phyloP scores from a whole-genome alignment of 164 flowering plant genomes.

The Pachysandra terminalis region DNA sequence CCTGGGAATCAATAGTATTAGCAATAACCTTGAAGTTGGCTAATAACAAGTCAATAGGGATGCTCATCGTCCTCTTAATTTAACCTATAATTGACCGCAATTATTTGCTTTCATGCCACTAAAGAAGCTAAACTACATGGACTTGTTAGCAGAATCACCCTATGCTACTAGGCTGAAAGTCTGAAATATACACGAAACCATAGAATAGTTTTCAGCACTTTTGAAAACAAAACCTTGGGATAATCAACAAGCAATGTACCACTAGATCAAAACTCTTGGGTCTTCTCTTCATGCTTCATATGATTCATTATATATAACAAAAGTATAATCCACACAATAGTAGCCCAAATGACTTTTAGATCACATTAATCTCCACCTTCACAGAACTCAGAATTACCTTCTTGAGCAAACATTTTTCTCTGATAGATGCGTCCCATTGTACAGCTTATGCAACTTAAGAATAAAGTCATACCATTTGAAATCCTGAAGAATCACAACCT shows the following conservation, averaged over 20 bases:
- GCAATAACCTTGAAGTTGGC: neutral
- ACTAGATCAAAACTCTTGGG: neutral
- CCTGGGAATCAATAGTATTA: neutral
- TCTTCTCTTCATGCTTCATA: neutral
- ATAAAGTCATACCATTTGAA: conserved; percentile 96
- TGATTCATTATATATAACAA: neutral
- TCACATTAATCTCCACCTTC: neutral
- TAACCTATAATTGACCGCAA: neutral
- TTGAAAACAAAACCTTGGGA: too few species aligned
- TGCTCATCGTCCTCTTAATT: neutral
- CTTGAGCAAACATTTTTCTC: conserved; percentile 63
- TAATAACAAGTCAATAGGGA: neutral
- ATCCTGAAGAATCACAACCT: conserved; percentile 91
- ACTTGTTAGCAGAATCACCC: neutral
- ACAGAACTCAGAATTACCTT: conserved; percentile 43
- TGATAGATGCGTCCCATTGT: conserved; percentile 82
- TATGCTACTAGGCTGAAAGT: neutral
- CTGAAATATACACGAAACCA: neutral
- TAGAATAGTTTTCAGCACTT: neutral
- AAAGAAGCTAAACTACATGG: neutral
- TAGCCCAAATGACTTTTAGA: neutral
- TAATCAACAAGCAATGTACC: neutral
- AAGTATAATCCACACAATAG: neutral
- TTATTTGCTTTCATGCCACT: too few species aligned
- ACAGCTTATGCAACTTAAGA: conserved; percentile 68